Percentiles rank a stretch among this genome's conserved stretches.
Conservation (phyloP, 345 rosid species). For the Eucalyptus marginata region DNA sequence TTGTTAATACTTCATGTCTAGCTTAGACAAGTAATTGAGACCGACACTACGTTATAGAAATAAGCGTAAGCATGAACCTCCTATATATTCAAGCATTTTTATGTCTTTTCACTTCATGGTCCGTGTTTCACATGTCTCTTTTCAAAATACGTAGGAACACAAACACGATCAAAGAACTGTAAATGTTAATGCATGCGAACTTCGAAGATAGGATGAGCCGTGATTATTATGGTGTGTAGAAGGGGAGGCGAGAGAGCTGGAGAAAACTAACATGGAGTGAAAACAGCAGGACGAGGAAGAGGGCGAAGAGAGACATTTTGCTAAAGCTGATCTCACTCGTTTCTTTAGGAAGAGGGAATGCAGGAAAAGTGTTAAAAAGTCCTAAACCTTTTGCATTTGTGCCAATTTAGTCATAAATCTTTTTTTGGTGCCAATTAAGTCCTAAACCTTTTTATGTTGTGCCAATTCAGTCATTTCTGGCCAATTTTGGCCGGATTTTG, state of each 20-base stretch:
- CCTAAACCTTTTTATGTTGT: too few relatives aligned
- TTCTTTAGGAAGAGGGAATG: neutral
- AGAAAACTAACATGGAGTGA: constrained; percentile 21
- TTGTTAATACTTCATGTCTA: neutral
- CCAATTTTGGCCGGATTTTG: too few relatives aligned
- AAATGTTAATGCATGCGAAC: neutral
- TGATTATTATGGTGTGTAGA: neutral
- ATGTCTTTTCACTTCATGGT: neutral
- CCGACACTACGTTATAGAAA: neutral
- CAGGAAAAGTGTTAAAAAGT: too few relatives aligned
- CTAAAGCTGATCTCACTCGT: neutral
- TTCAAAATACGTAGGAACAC: neutral
- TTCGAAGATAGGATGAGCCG: neutral
- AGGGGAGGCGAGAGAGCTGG: neutral
- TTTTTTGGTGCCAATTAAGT: too few relatives aligned
- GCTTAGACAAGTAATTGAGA: neutral
- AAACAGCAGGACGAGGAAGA: neutral
- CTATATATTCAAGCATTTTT: neutral
- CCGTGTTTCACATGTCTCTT: neutral
- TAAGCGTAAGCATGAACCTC: neutral
- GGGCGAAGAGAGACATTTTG: neutral
- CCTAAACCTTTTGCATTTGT: too few relatives aligned
- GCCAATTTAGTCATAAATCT: too few relatives aligned
- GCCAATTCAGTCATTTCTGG: too few relatives aligned
- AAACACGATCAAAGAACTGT: neutral